phyloP scores from a whole-genome alignment of 768 basidiomycete species.

The Fomitopsis pulvina region DNA sequence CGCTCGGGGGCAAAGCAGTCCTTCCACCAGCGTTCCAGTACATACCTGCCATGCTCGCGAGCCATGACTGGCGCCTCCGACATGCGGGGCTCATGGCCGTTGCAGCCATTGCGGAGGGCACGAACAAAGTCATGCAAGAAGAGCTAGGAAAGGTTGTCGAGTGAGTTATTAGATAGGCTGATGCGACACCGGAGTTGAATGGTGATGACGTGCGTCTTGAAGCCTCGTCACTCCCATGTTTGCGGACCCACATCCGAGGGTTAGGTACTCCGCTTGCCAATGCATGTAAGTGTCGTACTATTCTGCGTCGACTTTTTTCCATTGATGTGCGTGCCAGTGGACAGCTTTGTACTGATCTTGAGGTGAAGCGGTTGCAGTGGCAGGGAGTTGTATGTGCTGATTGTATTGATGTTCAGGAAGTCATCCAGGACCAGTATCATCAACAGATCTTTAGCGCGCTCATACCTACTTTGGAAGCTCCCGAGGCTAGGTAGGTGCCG shows the following conservation, averaged over 20 bases:
- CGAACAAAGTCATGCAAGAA: constrained; percentile 73
- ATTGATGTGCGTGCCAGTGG: constrained; percentile 41
- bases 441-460: constrained; percentile 62
- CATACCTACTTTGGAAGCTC: constrained; percentile 68
- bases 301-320: neutral
- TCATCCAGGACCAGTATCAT: constrained; percentile 69
- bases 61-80: constrained; percentile 78
- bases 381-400: too few species aligned
- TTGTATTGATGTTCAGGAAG: constrained; percentile 40
- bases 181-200: neutral
- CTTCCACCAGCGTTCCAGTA: constrained; percentile 78
- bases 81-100: constrained; percentile 88
- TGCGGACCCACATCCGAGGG: constrained; percentile 68
- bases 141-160: constrained; percentile 78
- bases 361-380: constrained; percentile 52
- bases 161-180: constrained; percentile 46
- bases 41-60: constrained; percentile 76
- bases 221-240: constrained; percentile 78
- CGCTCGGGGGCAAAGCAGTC: constrained; percentile 68
- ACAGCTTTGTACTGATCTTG: constrained; percentile 84
- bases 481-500: constrained; percentile 54
- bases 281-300: constrained; percentile 52
- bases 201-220: constrained; percentile 9
- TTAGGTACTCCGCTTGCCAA: constrained; percentile 76
- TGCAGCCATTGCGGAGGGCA: constrained; percentile 80